These are phyloP conservation scores for Lagenidium giganteum DNA, from an alignment of 352 stramenopile genomes.

Conservation along the genomic window DNA sequence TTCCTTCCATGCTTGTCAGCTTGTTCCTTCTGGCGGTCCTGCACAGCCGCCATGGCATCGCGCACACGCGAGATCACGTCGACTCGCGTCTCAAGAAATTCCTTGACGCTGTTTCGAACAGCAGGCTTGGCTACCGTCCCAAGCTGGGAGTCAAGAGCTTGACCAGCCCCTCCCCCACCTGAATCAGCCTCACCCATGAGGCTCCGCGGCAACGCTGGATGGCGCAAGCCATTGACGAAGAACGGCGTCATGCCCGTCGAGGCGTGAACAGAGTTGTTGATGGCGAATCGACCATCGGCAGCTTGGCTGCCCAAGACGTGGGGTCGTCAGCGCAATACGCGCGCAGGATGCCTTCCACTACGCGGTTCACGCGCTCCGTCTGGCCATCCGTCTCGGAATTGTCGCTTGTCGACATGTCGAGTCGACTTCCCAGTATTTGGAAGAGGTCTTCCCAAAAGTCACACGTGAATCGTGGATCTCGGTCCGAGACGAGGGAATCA, in stretches of 20 bases:
- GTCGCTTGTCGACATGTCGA: constrained; percentile 14
- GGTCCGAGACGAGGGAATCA: constrained; percentile 1
- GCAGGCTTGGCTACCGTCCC: no score
- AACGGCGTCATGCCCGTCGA: constrained; percentile 10
- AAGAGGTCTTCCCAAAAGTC: constrained; percentile 12
- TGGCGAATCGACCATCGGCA: constrained; percentile 10
- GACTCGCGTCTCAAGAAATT: no score
- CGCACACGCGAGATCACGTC: no score
- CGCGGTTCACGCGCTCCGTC: constrained; percentile 5
- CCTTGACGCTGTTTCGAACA: no score
- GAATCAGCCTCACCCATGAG: constrained; percentile 2
- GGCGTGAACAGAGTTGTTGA: constrained; percentile 12
- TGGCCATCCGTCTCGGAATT: constrained; percentile 15
- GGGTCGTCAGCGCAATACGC: constrained; percentile 4
- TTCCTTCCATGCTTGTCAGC: no score
- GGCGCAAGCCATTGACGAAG: constrained; percentile 10
- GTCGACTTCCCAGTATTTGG: background rate
- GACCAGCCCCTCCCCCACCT: constrained; percentile 9
- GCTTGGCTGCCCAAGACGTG: background rate
- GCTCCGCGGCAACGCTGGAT: constrained; percentile 2
- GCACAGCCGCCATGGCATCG: no score
- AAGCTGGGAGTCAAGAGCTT: no score
- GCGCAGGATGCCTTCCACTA: constrained; percentile 9
- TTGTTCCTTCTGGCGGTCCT: no score
- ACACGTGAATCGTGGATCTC: constrained; percentile 10